Percentiles rank a stretch among this genome's conserved stretches.
Evolutionary conservation across 306 rosid species (phyloP).

Genomic region (Begonia loranthoides): DNA sequence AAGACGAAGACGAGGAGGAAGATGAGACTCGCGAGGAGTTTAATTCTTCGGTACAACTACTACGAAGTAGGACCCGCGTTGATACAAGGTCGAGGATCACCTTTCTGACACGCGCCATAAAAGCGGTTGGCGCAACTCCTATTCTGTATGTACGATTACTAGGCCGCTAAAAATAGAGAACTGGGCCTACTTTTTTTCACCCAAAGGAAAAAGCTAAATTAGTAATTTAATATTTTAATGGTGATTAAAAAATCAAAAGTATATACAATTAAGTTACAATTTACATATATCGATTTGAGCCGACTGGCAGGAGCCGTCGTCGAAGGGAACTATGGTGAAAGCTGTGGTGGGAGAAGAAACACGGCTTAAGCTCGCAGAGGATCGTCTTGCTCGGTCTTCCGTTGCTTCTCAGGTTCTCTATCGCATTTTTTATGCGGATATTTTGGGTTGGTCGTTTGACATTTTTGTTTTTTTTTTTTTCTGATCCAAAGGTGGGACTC

Average conservation of each 20-base stretch:
- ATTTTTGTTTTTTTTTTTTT: constrained; percentile 1
- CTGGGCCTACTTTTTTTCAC: too few species aligned
- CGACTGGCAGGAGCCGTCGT: neutral
- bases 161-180: too few species aligned
- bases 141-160: too few species aligned
- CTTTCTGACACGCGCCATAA: too few species aligned
- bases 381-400: constrained; percentile 53
- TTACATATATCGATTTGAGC: neutral
- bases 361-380: constrained; percentile 49
- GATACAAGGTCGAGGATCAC: too few species aligned
- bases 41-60: neutral
- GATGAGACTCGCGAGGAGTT: neutral
- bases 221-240: too few species aligned
- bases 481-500: constrained; percentile 54
- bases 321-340: constrained; percentile 53
- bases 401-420: constrained; percentile 38
- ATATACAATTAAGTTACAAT: too few species aligned
- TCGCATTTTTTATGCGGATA: constrained; percentile 3
- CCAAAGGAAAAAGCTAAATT: too few species aligned
- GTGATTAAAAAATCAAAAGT: too few species aligned
- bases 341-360: constrained; percentile 75
- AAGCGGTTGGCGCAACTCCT: too few species aligned
- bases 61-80: too few species aligned
- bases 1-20: neutral
- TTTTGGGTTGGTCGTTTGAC: constrained; percentile 1